Percentiles rank a stretch among this genome's conserved stretches.
These are phyloP conservation scores for Alternaria gansuensis DNA, from an alignment of 2,329 filamentous ascomycete genomes.

Conservation along the genomic window DNA sequence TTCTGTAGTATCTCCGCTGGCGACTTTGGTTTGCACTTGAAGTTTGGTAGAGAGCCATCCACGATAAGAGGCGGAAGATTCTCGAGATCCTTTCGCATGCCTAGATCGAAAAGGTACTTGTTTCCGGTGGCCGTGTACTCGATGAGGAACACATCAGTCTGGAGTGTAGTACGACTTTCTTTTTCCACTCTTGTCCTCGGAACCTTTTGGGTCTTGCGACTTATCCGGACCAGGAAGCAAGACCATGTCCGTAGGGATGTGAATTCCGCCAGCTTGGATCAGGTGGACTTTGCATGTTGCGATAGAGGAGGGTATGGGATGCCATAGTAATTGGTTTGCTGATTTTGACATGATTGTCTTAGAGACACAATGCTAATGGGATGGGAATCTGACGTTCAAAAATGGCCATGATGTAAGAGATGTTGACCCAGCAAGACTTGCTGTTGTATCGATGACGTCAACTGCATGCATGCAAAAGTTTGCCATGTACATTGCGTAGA, in stretches of 20 bases:
- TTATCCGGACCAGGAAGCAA: slow-evolving; percentile 56
- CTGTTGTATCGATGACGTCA: slow-evolving; percentile 8
- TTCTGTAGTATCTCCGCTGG: slow-evolving; percentile 42
- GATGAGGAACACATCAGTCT: slow-evolving; percentile 47
- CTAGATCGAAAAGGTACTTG: slow-evolving; percentile 64
- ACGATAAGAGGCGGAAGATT: slow-evolving; percentile 53
- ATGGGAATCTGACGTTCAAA: background rate
- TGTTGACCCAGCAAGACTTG: background rate
- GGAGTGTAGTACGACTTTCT: slow-evolving; percentile 37
- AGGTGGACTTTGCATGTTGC: slow-evolving; percentile 46
- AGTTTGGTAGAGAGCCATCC: slow-evolving; percentile 54
- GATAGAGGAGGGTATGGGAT: slow-evolving; percentile 35
- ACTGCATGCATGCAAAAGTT: background rate
- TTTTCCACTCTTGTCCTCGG: slow-evolving; percentile 46
- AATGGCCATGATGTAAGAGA: background rate
- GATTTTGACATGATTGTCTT: slow-evolving; percentile 1
- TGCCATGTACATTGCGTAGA: background rate
- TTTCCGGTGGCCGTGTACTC: slow-evolving; percentile 42
- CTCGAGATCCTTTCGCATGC: slow-evolving; percentile 59
- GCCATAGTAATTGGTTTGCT: slow-evolving; percentile 32
- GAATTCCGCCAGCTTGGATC: slow-evolving; percentile 53
- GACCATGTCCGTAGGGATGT: slow-evolving; percentile 58
- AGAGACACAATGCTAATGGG: background rate
- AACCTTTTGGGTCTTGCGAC: slow-evolving; percentile 52
- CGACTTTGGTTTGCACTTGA: slow-evolving; percentile 48